A percentile compares a stretch with the other conserved stretches of the same genome.
Evolutionary conservation across 2,329 filamentous ascomycete species (phyloP).

Genomic region (Microdochium nivale): DNA sequence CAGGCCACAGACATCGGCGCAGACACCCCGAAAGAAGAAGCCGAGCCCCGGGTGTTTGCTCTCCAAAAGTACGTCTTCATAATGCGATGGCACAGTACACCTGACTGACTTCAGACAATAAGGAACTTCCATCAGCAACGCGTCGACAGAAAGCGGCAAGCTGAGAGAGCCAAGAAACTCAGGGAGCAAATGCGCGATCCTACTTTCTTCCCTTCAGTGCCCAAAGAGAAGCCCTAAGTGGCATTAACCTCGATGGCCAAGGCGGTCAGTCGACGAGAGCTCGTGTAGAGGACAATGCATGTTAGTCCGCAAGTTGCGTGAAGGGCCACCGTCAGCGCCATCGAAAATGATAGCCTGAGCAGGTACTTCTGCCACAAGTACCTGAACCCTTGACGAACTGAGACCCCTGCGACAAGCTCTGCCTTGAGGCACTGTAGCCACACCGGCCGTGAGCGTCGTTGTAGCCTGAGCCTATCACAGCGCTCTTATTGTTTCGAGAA

Average conservation of each 20-base stretch:
- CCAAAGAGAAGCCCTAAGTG: constrained; percentile 31
- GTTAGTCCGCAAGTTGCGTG: neutral
- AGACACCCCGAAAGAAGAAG: constrained; percentile 36
- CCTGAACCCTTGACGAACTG: neutral
- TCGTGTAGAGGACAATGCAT: neutral
- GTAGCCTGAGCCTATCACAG: neutral
- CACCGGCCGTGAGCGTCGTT: neutral
- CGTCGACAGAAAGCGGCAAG: constrained; percentile 66
- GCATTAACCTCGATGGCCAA: neutral
- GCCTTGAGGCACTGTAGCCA: neutral
- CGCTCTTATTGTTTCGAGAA: neutral
- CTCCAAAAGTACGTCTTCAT: constrained; percentile 57
- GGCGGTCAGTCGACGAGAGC: neutral
- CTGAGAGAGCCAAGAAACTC: constrained; percentile 73
- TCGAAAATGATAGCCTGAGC: neutral
- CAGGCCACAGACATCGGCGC: neutral
- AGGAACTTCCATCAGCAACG: constrained; percentile 84
- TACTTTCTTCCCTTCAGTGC: constrained; percentile 76
- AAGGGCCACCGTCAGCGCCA: neutral
- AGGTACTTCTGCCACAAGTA: neutral
- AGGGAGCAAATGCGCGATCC: constrained; percentile 73
- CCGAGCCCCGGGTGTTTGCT: constrained; percentile 73
- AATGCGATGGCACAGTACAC: neutral
- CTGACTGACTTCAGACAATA: neutral
- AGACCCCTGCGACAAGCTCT: neutral